Evolutionary conservation across 306 rosid genomes (phyloP), one percentile per base, ranked within the genome.

Genomic region (Pyrus bretschneideri): DNA sequence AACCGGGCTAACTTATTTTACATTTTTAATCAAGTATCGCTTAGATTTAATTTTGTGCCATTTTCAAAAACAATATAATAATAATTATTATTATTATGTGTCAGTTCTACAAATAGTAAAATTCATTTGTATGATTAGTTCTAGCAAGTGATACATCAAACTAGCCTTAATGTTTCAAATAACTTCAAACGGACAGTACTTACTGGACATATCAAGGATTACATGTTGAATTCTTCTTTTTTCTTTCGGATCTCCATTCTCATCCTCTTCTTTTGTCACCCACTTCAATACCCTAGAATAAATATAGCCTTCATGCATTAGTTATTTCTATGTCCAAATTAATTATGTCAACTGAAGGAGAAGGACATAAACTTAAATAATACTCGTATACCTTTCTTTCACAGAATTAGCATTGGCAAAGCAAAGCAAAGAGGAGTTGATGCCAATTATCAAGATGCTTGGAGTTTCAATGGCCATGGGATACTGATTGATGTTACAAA

Each of bases 361-460:
- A 40, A 40, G 12, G 13, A n/a, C 38, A 44, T 70, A 29, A 27
- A 70, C 73, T 22, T 38, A 71, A 55, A n/a, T 55, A 12, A 45
- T 40, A 10, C 13, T 15, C 11, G 27, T 31, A 11, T 81, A 79
- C 98, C 96, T 91, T 83, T 91, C 96, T 86, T 90, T 86, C 11
- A 91, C 82, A 68, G 91, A 87, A 67, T 83, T 90, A 4, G 98
- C 93, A 81, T 94, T 94, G 10, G 96, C 96, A 71, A 94, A 94
- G 82, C 98, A 94, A 67, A 94, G 90, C 54, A 92, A 85, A 67
- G 86, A 87, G 66, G 97, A 88, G 84, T 87, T 87, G 51, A 87
- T 84, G 57, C 98, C 89, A 72, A 93, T 77, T 3, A 84, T 82
- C 76, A 85, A 70, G 72, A 91, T 78, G 71, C 93, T 93, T 25